These are phyloP conservation scores for Podila epicladia DNA, from an alignment of 192 early-diverging fungal genomes.

Conservation along the genomic window DNA sequence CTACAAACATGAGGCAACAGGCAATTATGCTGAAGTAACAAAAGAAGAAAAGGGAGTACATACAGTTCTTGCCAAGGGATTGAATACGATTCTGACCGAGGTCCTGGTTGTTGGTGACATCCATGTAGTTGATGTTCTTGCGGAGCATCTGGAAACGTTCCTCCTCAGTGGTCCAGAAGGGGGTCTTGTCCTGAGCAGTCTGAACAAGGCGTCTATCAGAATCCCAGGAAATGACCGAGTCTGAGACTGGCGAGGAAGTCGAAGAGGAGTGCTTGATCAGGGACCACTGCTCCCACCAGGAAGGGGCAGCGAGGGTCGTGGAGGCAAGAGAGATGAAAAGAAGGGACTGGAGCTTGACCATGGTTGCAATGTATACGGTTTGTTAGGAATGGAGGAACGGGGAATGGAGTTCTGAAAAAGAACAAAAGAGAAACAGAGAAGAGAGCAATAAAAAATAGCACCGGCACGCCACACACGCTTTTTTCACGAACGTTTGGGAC, in stretches of 20 bases:
- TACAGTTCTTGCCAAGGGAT: conserved; percentile 17
- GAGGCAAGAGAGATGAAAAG: conserved; percentile 37
- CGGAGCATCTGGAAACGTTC: conserved; percentile 77
- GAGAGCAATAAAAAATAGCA: too few species aligned
- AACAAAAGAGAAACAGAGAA: too few species aligned
- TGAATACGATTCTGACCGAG: conserved; percentile 45
- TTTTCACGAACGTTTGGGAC: too few species aligned
- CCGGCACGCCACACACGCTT: too few species aligned
- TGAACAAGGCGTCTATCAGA: conserved; percentile 42
- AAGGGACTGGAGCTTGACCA: conserved; percentile 48
- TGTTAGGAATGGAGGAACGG: too few species aligned
- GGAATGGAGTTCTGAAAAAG: too few species aligned
- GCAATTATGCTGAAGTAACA: too few species aligned
- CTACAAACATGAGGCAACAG: too few species aligned
- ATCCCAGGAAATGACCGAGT: too few species aligned
- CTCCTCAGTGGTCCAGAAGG: conserved; percentile 65
- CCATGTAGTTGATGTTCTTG: conserved; percentile 81
- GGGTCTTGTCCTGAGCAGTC: conserved; percentile 56
- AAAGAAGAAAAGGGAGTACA: too few species aligned
- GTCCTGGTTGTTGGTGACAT: conserved; percentile 82
- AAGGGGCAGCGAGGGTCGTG: conserved; percentile 33
- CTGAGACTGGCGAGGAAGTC: too few species aligned
- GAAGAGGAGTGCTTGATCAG: conserved; percentile 20
- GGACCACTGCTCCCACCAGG: conserved; percentile 40
- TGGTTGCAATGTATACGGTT: too few species aligned